Base-by-base conservation (phyloP, 2,329 filamentous ascomycete species). In the Fusarium abutilonis region DNA sequence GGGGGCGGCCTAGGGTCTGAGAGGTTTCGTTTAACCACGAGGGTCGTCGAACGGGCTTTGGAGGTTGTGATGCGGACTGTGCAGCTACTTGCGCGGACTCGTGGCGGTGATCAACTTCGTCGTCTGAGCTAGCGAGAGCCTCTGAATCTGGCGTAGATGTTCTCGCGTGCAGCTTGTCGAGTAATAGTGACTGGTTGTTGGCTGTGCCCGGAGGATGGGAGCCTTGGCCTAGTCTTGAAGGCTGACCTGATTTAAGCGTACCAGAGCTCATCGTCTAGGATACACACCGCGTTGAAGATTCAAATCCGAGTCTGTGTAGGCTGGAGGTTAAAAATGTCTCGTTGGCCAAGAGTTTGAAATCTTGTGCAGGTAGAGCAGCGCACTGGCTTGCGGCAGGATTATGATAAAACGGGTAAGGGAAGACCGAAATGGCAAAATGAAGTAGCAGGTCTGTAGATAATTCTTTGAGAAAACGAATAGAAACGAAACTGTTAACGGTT, bases 71-170 rank as follows among this genome's bases (percentile, higher is more conserved):
- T 40, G 58, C 26, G 26, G 63, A 43, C n/a, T 63, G 63, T 23
- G 58, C 72, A 57, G 74, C 73, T 69, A 76, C 78, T 69, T 82
- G 81, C 63, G 77, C 77, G 70, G 73, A 75, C 54, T 83, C 85
- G 66, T 85, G 82, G 66, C 85, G 82, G 72, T 87, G 83, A 59
- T 97, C 90, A 54, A 81, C 84, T 76, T 99, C 95, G 75, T 98
- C 95, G 75, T 98, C 95, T 11, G 93, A 97, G 66, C 94, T 98
- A 48, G 90, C 93, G 57, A 98, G 80, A 47, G 92, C 94, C 74
- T 98, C 94, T 4, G 93, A 97, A 73, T 98, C 95, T 19, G 94
- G 94, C 2, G 94, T 97, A 8, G 92, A 93, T 50, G 91, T 90
- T 69, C 93, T 87, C 52, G 88, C 84, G 70, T 91, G 90, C 45